Conservation (phyloP, 1,139 yeast genomes). For the Waltiozyma sp. region DNA sequence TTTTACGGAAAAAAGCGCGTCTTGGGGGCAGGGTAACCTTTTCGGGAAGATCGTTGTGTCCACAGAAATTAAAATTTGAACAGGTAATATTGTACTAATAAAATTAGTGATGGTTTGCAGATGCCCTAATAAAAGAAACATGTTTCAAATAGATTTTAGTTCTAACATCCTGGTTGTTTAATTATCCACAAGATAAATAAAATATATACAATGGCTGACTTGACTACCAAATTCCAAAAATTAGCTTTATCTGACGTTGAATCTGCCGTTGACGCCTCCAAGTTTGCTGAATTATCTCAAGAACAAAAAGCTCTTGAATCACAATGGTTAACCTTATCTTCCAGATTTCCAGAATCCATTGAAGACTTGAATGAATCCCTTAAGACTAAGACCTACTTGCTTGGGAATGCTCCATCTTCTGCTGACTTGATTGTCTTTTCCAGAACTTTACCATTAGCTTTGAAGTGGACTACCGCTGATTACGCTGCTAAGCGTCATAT, state of each 20-base stretch:
- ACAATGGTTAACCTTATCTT: conserved; percentile 70
- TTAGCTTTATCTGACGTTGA: conserved; percentile 8
- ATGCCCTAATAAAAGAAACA: too few species aligned
- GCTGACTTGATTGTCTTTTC: conserved; percentile 64
- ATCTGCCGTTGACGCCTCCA: conserved; percentile 17
- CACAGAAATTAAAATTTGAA: too few species aligned
- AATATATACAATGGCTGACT: conserved; percentile 6
- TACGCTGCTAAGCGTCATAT: conserved; percentile 67
- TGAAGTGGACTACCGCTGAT: conserved; percentile 35
- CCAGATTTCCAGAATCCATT: conserved; percentile 46
- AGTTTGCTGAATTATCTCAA: conserved; percentile 22
- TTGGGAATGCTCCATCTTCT: conserved; percentile 54
- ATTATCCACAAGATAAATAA: not conserved
- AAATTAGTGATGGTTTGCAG: too few species aligned
- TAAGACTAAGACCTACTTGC: conserved; percentile 57
- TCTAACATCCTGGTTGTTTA: too few species aligned
- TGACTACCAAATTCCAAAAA: conserved; percentile 8
- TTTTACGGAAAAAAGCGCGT: too few species aligned
- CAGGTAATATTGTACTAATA: too few species aligned
- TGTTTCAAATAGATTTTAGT: too few species aligned
- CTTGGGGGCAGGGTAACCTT: too few species aligned
- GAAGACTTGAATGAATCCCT: conserved; percentile 57
- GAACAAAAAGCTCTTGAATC: conserved; percentile 62
- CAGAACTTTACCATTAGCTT: conserved; percentile 48
- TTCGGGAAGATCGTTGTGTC: too few species aligned